These are phyloP conservation scores for Xylariaceae sp. DNA, from an alignment of 2,329 filamentous ascomycete species.

Conservation along the genomic window DNA sequence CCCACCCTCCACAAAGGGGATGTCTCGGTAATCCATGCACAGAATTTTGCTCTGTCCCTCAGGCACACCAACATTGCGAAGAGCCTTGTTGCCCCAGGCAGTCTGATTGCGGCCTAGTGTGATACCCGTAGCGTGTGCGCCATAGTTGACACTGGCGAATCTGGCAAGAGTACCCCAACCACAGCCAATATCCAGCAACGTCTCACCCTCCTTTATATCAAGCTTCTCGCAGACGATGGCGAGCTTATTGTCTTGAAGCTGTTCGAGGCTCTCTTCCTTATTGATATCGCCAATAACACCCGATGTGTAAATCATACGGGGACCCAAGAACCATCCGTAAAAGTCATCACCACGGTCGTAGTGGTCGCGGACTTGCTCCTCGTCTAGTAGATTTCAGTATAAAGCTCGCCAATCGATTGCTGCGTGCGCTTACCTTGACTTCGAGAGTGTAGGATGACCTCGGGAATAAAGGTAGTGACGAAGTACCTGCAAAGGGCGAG, in stretches of 20 bases:
- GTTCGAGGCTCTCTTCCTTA: conserved; percentile 84
- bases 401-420: background rate
- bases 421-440: conserved; percentile 62
- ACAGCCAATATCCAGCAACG: conserved; percentile 89
- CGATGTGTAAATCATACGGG: conserved; percentile 98
- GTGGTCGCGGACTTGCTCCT: conserved; percentile 96
- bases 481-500: conserved; percentile 82
- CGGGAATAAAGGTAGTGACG: conserved; percentile 80
- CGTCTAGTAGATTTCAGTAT: conserved; percentile 53
- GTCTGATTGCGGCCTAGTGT: conserved; percentile 96
- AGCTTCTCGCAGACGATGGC: conserved; percentile 96
- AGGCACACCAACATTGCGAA: conserved; percentile 74
- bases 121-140: conserved; percentile 79
- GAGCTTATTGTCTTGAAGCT: conserved; percentile 97
- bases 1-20: conserved; percentile 69
- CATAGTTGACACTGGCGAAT: conserved; percentile 90
- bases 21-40: conserved; percentile 97
- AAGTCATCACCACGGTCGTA: conserved; percentile 98
- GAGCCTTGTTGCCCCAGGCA: conserved; percentile 88
- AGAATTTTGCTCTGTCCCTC: conserved; percentile 89
- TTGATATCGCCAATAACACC: conserved; percentile 87
- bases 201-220: conserved; percentile 73
- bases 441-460: conserved; percentile 87
- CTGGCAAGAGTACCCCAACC: conserved; percentile 96
- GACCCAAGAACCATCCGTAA: conserved; percentile 97